phyloP scores from a whole-genome alignment of 1,139 yeast species.

The Diutina mesorugosa region DNA sequence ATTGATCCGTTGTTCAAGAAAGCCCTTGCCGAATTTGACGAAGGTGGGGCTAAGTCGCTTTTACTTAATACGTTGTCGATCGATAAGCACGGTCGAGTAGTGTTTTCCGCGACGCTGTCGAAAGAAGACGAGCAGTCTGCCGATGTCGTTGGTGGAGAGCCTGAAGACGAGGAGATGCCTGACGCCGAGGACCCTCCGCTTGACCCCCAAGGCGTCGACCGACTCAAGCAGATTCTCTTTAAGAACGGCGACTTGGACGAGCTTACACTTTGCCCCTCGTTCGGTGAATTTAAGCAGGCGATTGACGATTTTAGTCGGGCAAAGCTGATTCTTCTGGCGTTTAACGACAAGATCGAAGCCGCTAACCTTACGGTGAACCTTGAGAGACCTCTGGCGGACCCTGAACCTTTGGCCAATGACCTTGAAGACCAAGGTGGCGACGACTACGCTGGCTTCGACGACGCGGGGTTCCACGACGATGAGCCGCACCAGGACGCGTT shows the following conservation, averaged over 20 bases:
- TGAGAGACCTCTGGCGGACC: not conserved
- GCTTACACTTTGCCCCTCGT: constrained; percentile 48
- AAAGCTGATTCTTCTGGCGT: constrained; percentile 11
- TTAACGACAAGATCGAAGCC: not conserved
- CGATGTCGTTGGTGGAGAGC: constrained; percentile 7
- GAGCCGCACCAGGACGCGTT: not conserved
- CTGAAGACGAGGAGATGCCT: constrained; percentile 3
- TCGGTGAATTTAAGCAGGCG: constrained; percentile 42
- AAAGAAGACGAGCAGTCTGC: constrained; percentile 15
- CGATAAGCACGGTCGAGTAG: constrained; percentile 46
- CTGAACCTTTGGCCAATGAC: not conserved
- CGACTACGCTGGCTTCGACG: not conserved
- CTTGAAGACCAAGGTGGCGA: not conserved
- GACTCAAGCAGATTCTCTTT: not conserved
- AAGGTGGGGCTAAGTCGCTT: constrained; percentile 86
- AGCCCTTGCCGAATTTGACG: constrained; percentile 86
- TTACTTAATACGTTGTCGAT: constrained; percentile 57
- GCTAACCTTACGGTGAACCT: not conserved
- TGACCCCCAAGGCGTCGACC: not conserved
- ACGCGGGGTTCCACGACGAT: not conserved
- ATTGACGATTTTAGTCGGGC: constrained; percentile 42
- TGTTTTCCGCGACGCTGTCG: constrained; percentile 40
- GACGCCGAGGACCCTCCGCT: not conserved
- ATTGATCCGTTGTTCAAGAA: constrained; percentile 85
- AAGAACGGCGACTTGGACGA: constrained; percentile 10